phyloP scores from a whole-genome alignment of 208 protist species.

The Leptomonas pyrrhocoris region DNA sequence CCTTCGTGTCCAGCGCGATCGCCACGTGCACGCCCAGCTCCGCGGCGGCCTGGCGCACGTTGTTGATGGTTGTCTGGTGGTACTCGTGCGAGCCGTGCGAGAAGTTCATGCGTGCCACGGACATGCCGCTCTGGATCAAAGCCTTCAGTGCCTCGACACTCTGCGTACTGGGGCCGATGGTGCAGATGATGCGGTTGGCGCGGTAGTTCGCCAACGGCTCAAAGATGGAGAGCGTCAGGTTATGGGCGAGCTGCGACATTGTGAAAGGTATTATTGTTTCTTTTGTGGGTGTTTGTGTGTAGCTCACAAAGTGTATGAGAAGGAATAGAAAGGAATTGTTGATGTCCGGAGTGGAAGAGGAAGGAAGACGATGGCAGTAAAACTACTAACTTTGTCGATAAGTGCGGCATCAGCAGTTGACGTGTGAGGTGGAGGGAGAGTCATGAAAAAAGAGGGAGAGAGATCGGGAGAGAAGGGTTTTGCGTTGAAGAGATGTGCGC shows the following conservation, averaged over 20 bases:
- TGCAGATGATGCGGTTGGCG: constrained; percentile 96
- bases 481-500: too few relatives aligned
- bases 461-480: not conserved
- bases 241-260: constrained; percentile 91
- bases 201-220: constrained; percentile 80
- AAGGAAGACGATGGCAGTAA: not conserved
- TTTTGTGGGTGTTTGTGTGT: not conserved
- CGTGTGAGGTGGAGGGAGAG: not conserved
- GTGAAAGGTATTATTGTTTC: not conserved
- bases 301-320: not conserved
- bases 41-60: constrained; percentile 91
- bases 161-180: constrained; percentile 96
- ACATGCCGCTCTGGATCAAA: constrained; percentile 96
- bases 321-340: not conserved
- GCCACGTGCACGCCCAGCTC: constrained; percentile 89
- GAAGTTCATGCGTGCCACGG: constrained; percentile 97
- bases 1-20: constrained; percentile 97
- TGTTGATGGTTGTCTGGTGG: constrained; percentile 94
- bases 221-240: constrained; percentile 88
- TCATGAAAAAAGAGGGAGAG: not conserved
- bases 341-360: not conserved
- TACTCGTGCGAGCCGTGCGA: constrained; percentile 97
- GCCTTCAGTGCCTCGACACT: constrained; percentile 92
- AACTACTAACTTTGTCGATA: not conserved
- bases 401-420: not conserved